Conservation (phyloP, 2,329 filamentous ascomycete species). For the Alternaria brassicae region DNA sequence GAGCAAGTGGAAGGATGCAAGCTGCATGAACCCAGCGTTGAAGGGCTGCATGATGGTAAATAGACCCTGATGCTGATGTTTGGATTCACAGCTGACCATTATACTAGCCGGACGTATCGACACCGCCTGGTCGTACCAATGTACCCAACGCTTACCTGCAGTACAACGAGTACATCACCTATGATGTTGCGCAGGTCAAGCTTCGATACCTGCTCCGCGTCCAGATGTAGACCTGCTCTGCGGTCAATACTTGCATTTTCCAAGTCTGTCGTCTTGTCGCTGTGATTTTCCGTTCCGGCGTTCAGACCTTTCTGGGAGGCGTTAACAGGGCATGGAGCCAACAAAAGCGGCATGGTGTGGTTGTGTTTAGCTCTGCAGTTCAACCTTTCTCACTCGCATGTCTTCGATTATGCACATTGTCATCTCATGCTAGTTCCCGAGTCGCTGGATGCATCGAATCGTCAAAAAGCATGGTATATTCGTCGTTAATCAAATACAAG, state of each 20-base stretch:
- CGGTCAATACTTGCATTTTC: neutral
- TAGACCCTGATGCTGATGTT: constrained; percentile 9
- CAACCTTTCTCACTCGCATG: neutral
- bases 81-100: constrained; percentile 12
- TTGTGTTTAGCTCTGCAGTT: neutral
- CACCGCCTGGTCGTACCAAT: constrained; percentile 58
- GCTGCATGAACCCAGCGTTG: constrained; percentile 68
- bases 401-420: neutral
- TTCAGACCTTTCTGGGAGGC: neutral
- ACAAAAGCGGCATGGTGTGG: neutral
- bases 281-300: neutral
- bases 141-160: constrained; percentile 57
- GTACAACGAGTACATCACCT: constrained; percentile 79
- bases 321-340: neutral
- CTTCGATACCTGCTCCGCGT: constrained; percentile 74
- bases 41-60: constrained; percentile 74
- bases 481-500: constrained; percentile 11
- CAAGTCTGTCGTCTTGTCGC: neutral
- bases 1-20: constrained; percentile 76
- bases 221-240: constrained; percentile 24
- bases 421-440: neutral
- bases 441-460: neutral
- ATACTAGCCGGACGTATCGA: constrained; percentile 36
- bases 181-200: constrained; percentile 73
- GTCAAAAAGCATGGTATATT: constrained; percentile 11